Percentiles rank a stretch among this genome's conserved stretches.
Conservation (phyloP, 1,284 basidiomycete genomes). For the Prillingera fragicola region DNA sequence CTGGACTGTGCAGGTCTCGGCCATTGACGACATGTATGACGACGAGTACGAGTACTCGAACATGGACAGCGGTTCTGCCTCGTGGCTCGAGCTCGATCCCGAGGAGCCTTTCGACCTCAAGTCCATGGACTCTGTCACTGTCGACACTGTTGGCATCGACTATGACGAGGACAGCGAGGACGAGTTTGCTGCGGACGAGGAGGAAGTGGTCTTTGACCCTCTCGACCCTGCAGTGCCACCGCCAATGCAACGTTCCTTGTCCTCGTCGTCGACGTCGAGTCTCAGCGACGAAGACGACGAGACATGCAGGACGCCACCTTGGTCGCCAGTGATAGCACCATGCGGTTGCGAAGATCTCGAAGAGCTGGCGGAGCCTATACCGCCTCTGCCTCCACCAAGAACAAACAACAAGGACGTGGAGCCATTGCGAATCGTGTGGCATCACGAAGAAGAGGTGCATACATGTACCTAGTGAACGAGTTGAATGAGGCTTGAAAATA, state of each 20-base stretch:
- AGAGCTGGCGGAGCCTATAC: too few species aligned
- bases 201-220: background rate
- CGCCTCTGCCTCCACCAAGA: too few species aligned
- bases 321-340: constrained; percentile 25
- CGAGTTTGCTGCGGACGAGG: background rate
- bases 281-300: constrained; percentile 17
- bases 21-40: constrained; percentile 9
- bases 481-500: too few species aligned
- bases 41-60: constrained; percentile 9
- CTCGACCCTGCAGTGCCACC: constrained; percentile 18
- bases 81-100: constrained; percentile 3
- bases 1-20: constrained; percentile 7
- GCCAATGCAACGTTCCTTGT: constrained; percentile 22
- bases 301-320: constrained; percentile 7
- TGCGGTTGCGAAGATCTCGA: constrained; percentile 18
- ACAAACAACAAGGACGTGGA: too few species aligned
- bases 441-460: too few species aligned
- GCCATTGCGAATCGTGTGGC: too few species aligned
- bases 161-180: constrained; percentile 8
- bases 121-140: too few species aligned
- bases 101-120: background rate
- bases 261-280: constrained; percentile 9
- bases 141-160: background rate
- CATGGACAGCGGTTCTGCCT: constrained; percentile 3
- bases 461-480: too few species aligned